These are phyloP conservation scores for Amborella trichopoda DNA, from an alignment of 164 flowering plant genomes.

Conservation along the genomic window DNA sequence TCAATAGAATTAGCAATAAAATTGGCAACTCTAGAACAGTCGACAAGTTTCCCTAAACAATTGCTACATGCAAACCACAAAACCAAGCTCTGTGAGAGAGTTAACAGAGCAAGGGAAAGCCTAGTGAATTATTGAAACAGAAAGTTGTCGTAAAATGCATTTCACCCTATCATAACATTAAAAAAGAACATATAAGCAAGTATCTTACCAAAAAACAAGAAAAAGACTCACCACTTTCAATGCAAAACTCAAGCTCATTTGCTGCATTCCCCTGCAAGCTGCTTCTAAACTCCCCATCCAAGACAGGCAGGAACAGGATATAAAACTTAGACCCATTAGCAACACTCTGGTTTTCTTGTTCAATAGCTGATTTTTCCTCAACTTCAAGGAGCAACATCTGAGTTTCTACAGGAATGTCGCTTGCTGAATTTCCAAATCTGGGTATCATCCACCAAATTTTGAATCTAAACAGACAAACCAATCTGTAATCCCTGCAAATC, in stretches of 20 bases:
- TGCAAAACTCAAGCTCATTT: constrained; percentile 45
- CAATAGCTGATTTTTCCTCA: constrained; percentile 13
- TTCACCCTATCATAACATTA: no score
- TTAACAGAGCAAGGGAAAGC: no score
- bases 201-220: no score
- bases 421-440: constrained; percentile 37
- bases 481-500: constrained; percentile 36
- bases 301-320: constrained; percentile 41
- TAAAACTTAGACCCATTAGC: constrained; percentile 17
- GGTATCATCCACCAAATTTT: constrained; percentile 75
- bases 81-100: no score
- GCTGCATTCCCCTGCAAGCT: constrained; percentile 51
- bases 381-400: constrained; percentile 56
- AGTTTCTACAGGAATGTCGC: constrained; percentile 55
- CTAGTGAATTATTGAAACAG: no score
- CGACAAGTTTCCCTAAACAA: no score
- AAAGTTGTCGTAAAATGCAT: no score
- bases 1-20: no score
- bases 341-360: neutral
- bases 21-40: no score
- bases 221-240: constrained; percentile 40
- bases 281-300: constrained; percentile 51
- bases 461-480: constrained; percentile 37
- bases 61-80: no score
- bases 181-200: no score